A percentile compares a stretch with the other conserved stretches of the same genome.
Conservation (phyloP, 1,284 basidiomycete species). For the Inonotus obliquus region DNA sequence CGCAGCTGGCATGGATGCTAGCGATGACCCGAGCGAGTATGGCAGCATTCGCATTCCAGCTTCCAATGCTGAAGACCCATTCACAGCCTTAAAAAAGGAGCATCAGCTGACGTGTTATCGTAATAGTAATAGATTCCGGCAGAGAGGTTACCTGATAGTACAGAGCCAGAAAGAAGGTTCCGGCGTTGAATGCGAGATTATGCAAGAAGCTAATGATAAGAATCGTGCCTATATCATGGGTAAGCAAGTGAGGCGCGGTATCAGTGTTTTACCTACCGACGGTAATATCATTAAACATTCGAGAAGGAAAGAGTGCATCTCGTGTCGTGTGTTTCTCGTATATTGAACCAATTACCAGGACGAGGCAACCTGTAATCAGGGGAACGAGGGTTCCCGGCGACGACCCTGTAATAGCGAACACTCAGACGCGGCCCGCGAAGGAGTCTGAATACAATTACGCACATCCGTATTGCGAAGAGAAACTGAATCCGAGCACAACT, state of each 20-base stretch:
- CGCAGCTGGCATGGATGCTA: constrained; percentile 76
- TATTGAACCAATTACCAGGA: constrained; percentile 52
- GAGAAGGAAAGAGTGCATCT: constrained; percentile 66
- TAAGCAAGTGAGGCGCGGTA: constrained; percentile 20
- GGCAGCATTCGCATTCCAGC: constrained; percentile 72
- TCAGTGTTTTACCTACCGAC: constrained; percentile 41
- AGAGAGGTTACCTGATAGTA: constrained; percentile 61
- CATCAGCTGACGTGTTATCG: constrained; percentile 8
- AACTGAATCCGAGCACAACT: constrained; percentile 73
- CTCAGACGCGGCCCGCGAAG: constrained; percentile 63
- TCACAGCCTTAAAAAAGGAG: constrained; percentile 50
- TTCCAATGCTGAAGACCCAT: constrained; percentile 57
- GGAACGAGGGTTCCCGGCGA: constrained; percentile 54
- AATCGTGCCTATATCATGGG: constrained; percentile 46
- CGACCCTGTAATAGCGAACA: constrained; percentile 43
- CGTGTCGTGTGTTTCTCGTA: constrained; percentile 63
- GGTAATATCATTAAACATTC: constrained; percentile 53
- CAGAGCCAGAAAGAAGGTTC: constrained; percentile 76
- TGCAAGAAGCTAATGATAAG: constrained; percentile 70
- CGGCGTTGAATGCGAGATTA: constrained; percentile 74
- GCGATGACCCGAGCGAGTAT: constrained; percentile 74
- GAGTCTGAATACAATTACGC: constrained; percentile 44
- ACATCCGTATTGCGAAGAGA: constrained; percentile 65
- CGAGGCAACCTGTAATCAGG: constrained; percentile 47
- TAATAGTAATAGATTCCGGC: not conserved